Conservation (phyloP, 108 stramenopile species). For the Mediolabrus comicus region DNA sequence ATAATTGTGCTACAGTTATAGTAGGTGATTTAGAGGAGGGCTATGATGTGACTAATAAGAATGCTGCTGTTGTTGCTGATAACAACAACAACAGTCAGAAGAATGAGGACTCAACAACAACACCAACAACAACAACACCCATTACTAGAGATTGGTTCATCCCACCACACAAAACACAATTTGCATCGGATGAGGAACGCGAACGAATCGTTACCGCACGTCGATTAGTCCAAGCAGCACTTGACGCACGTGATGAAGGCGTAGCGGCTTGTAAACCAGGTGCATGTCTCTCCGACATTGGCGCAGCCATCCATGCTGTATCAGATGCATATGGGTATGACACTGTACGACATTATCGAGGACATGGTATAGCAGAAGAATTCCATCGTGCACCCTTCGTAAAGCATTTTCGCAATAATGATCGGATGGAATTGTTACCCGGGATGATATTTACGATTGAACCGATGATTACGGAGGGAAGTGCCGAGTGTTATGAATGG, state of each 20-base stretch:
- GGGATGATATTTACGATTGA: constrained; percentile 99
- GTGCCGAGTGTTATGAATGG: constrained; percentile 79
- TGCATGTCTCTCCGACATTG: constrained; percentile 79
- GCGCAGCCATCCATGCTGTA: constrained; percentile 87
- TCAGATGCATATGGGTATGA: constrained; percentile 83
- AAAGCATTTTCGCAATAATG: constrained; percentile 89
- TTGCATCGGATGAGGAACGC: constrained; percentile 46
- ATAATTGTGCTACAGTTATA: constrained; percentile 93
- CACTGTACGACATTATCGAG: constrained; percentile 85
- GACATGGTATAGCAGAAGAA: constrained; percentile 91
- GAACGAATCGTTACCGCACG: constrained; percentile 56
- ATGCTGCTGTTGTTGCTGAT: constrained; percentile 76
- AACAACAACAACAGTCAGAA: constrained; percentile 26
- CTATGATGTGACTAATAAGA: constrained; percentile 7
- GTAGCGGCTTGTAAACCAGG: constrained; percentile 65
- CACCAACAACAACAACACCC: not conserved
- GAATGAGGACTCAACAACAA: not conserved
- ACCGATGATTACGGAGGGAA: constrained; percentile 94
- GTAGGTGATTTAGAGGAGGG: constrained; percentile 82
- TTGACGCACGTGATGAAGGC: constrained; percentile 76
- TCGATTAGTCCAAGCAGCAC: constrained; percentile 69
- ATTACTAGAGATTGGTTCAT: not conserved
- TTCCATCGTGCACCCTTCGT: constrained; percentile 94
- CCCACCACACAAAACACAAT: constrained; percentile 32
- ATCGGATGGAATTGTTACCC: constrained; percentile 62